These are phyloP conservation scores for Creolimax fragrantissima DNA, from an alignment of 78 protist species.

Conservation along the genomic window DNA sequence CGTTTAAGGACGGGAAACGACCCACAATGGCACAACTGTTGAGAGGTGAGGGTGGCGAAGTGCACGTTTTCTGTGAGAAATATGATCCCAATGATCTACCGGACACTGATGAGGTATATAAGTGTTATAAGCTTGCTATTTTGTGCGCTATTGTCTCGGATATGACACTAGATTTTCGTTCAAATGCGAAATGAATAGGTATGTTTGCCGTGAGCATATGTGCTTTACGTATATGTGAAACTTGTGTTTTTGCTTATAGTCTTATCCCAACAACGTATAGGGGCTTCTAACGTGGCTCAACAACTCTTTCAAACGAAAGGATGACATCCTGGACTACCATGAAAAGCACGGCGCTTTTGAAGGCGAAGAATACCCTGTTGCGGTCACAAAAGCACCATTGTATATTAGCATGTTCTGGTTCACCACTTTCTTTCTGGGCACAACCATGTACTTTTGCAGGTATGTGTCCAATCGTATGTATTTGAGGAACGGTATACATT, in stretches of 20 bases:
- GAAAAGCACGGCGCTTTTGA: not conserved
- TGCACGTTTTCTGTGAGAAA: not conserved
- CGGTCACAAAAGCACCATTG: not conserved
- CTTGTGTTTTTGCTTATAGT: no score
- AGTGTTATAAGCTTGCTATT: no score
- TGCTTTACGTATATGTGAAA: no score
- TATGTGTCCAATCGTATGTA: no score
- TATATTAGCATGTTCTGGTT: constrained; percentile 1
- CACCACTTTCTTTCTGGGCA: not conserved
- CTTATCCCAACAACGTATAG: no score
- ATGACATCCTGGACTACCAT: not conserved
- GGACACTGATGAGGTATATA: not conserved
- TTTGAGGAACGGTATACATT: no score
- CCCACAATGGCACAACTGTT: not conserved
- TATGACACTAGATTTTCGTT: no score
- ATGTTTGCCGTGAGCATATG: no score
- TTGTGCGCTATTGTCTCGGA: no score
- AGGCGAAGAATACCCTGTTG: not conserved
- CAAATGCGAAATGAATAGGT: no score
- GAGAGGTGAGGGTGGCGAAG: not conserved
- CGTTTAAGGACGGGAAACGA: not conserved
- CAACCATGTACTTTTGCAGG: not conserved
- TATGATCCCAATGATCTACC: not conserved
- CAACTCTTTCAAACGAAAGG: not conserved
- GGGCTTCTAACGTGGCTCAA: not conserved